Percentiles rank a stretch among this genome's conserved stretches.
Evolutionary conservation across 1,139 yeast species (phyloP).

Genomic region (Lodderomyces metapsilosis): DNA sequence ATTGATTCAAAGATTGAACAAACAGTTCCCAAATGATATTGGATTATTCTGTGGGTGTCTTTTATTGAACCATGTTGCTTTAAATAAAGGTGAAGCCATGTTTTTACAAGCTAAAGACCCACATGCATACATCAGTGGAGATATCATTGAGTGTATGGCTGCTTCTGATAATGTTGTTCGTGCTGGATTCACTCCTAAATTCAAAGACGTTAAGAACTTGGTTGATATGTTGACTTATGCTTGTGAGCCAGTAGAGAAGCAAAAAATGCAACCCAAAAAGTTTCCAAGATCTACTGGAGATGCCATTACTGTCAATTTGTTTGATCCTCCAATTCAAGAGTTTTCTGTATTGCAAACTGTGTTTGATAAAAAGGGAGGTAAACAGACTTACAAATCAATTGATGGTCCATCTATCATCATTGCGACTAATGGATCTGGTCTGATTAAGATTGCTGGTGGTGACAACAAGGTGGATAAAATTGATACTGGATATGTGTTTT

Average conservation of each 20-base stretch:
- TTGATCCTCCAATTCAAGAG: slow-evolving; percentile 96
- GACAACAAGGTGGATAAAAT: slow-evolving; percentile 36
- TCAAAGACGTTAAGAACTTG: slow-evolving; percentile 87
- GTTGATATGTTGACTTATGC: slow-evolving; percentile 90
- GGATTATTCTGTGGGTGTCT: slow-evolving; percentile 96
- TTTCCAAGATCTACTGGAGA: slow-evolving; percentile 69
- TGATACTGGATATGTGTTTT: slow-evolving; percentile 73
- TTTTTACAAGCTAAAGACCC: slow-evolving; percentile 96
- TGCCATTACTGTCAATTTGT: slow-evolving; percentile 60
- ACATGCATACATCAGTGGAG: slow-evolving; percentile 95
- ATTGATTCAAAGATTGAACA: slow-evolving; percentile 70
- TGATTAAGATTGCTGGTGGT: slow-evolving; percentile 40
- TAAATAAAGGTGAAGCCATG: slow-evolving; percentile 94
- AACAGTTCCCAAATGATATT: slow-evolving; percentile 88
- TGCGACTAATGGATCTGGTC: slow-evolving; percentile 78
- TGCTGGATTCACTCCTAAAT: slow-evolving; percentile 98
- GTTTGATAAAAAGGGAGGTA: slow-evolving; percentile 47
- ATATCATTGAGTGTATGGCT: slow-evolving; percentile 98
- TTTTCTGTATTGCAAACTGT: slow-evolving; percentile 84
- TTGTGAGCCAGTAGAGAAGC: slow-evolving; percentile 86
- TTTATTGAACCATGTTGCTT: slow-evolving; percentile 79
- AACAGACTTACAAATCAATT: slow-evolving; percentile 52
- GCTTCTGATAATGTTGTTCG: slow-evolving; percentile 97
- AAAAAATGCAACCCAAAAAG: slow-evolving; percentile 73
- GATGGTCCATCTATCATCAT: slow-evolving; percentile 89